Percentiles rank a stretch among this genome's conserved stretches.
Evolutionary conservation across 1,139 yeast genomes (phyloP).

Genomic region (Wickerhamiella infanticola): DNA sequence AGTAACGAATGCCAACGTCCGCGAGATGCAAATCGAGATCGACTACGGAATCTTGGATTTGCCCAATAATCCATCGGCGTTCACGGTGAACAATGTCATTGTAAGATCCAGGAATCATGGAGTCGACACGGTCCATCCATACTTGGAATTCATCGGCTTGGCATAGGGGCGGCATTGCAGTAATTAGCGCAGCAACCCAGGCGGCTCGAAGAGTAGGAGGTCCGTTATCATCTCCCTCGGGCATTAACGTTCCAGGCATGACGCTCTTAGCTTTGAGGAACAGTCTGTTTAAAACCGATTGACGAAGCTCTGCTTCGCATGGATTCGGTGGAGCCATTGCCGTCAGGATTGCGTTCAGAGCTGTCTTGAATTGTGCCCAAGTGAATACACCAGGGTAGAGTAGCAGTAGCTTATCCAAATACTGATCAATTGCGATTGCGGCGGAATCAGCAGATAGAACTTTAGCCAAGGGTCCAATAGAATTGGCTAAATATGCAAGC

Average conservation of each 20-base stretch:
- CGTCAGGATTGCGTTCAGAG: constrained; percentile 42
- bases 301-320: constrained; percentile 23
- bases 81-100: constrained; percentile 17
- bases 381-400: constrained; percentile 49
- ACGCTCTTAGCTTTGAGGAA: constrained; percentile 22
- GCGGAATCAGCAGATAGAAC: constrained; percentile 2
- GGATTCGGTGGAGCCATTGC: constrained; percentile 34
- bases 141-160: constrained; percentile 29
- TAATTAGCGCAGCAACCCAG: constrained; percentile 32
- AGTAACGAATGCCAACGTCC: constrained; percentile 52
- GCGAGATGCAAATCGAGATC: constrained; percentile 44
- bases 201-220: constrained; percentile 37
- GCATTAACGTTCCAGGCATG: constrained; percentile 22
- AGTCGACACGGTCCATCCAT: constrained; percentile 38
- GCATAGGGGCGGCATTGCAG: constrained; percentile 37
- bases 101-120: constrained; percentile 23
- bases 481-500: constrained; percentile 27
- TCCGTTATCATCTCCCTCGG: constrained; percentile 2
- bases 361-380: constrained; percentile 41
- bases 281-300: constrained; percentile 29
- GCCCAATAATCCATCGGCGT: constrained; percentile 21
- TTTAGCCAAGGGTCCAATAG: constrained; percentile 3
- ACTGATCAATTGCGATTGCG: constrained; percentile 13
- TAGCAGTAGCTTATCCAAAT: constrained; percentile 25
- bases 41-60: constrained; percentile 30